Base-by-base conservation (phyloP, 2,329 filamentous ascomycete species). In the Meredithiella fracta region DNA sequence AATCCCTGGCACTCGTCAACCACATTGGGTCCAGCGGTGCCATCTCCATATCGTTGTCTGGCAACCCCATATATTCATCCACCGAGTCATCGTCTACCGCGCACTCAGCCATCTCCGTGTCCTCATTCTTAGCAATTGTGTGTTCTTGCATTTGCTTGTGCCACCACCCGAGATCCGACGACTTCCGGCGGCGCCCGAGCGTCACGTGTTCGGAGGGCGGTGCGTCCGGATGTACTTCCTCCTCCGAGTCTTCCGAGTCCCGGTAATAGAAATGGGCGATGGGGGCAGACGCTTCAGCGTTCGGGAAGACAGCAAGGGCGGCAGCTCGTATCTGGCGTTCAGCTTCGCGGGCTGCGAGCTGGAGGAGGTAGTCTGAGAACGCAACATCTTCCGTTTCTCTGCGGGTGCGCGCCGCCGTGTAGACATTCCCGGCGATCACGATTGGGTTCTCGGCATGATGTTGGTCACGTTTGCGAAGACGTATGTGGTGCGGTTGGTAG, bases 141-240 rank as follows among this genome's bases (percentile, higher is more conserved):
- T 91, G 84, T 62, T 82, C 77, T 62, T 86, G 84, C 84, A 92
- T 86, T 62, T 88, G 83, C 63, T 82, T 78, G 64, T 92, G 75
- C 65, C 88, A 87, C 82, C 85, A 91, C 53, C 78, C 75, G 62
- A 80, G 73, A 52, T 78, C 76, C 1, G 79, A 82, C 50, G 79
- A 80, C 63, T 82, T 79, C 42, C 79, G 75, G 58, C 78, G 72
- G 25, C 65, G 58, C 44, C 69, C 66, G 53, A 66, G 64, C 11
- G 56, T 55, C 38, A 50, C 26, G 1, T 31, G 29, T 17, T 9
- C 52, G 2, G 11, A 7, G 66, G 68, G 60, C 38, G 40, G 72
- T 63, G 57, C 67, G 61, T 20, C 38, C 47, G 20, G 53, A 55
- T 17, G 47, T 20, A 14, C 26, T 38, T 44, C 40, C 40, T 44